Base-by-base conservation (phyloP, 306 rosid genomes). In the Ziziphus jujuba region DNA sequence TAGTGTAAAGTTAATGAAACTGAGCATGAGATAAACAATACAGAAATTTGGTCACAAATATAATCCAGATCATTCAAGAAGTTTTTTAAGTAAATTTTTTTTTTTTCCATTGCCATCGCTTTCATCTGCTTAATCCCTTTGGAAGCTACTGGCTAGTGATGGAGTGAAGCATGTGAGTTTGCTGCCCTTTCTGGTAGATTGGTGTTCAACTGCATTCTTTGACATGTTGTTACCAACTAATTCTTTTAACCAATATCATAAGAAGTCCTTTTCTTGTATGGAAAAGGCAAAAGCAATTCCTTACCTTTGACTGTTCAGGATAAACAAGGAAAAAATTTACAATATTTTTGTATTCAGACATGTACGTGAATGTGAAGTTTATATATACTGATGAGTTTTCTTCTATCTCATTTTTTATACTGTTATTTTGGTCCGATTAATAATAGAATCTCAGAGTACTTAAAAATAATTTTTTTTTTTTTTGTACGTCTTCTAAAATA, bases 221-320 rank as follows among this genome's bases (percentile, higher is more conserved):
- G 78, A 77, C 87, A 56, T 74, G 64, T 59, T 28, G 4, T 28
- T 71, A 77, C 67, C 85, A 15, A 61, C 72, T 33, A 63, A 48
- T 14, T 34, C 40, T 58, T 49, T 20, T 5, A 56, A 72, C 38
- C 49, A 59, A 50, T 57, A 51, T 40, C 33, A 28, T 1, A 35
- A 23, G n/a, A 11, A 31, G 21, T 28, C 34, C 33, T 34, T 63
- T 9, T 40, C 0, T 40, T 40, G 44, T 38, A 1, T 40, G 9
- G 2, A 8, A 40, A 40, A 12, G 45, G 15, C 45, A 40, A 40
- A 40, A 38, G 2, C 44, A 38, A 38, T 7, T 38, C 10, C 9
- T 38, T 38, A 38, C 10, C 44, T 11, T 38, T 38, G 33, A 4
- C 33, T 28, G 33, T 28, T 28, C 4, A 28, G 33, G 33, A 28